Percentiles rank a stretch among this genome's conserved stretches.
These are phyloP conservation scores for Cyphellophora attinorum DNA, from an alignment of 2,329 filamentous ascomycete genomes.

Conservation along the genomic window DNA sequence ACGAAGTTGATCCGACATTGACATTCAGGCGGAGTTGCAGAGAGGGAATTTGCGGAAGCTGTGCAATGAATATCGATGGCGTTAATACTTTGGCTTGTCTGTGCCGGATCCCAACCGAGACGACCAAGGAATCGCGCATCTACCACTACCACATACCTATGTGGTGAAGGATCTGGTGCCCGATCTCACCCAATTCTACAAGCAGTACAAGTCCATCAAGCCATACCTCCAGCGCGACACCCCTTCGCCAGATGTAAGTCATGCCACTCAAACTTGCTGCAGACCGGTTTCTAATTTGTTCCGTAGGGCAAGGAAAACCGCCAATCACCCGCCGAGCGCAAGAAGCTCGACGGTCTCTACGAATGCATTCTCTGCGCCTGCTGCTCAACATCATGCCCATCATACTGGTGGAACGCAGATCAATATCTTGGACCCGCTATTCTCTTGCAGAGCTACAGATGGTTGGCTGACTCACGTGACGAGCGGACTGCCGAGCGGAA, in stretches of 20 bases:
- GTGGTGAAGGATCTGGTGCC: conserved; percentile 98
- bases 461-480: conserved; percentile 91
- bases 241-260: conserved; percentile 67
- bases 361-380: conserved; percentile 99
- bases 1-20: conserved; percentile 91
- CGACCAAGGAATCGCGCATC: conserved; percentile 73
- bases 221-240: conserved; percentile 92
- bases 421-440: conserved; percentile 97
- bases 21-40: conserved; percentile 94
- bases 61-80: conserved; percentile 99
- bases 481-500: conserved; percentile 82
- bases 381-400: conserved; percentile 98
- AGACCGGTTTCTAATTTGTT: conserved; percentile 4
- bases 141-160: conserved; percentile 98
- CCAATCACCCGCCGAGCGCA: conserved; percentile 83
- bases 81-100: conserved; percentile 95
- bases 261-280: background rate
- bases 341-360: conserved; percentile 95
- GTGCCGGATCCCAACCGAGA: conserved; percentile 87
- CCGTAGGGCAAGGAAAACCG: conserved; percentile 78
- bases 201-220: conserved; percentile 99
- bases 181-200: conserved; percentile 97
- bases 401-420: conserved; percentile 99
- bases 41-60: conserved; percentile 97
- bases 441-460: conserved; percentile 93